A percentile compares a stretch with the other conserved stretches of the same genome.
Evolutionary conservation across 805 yeast genomes (phyloP).

Genomic region (Vanderwaltozyma yarrowii): DNA sequence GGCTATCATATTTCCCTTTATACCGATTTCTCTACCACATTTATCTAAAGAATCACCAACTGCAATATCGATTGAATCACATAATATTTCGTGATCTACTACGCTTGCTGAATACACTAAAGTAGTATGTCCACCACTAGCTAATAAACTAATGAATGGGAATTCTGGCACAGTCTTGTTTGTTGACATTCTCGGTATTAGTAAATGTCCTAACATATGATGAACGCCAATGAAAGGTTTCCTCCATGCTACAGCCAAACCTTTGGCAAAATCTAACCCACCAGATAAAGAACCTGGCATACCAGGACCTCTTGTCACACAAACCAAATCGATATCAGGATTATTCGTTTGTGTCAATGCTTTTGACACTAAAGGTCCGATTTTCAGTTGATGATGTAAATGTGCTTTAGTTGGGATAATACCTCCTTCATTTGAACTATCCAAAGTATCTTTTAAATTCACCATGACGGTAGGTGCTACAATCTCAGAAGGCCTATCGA

Average conservation of each 20-base stretch:
- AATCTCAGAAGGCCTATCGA: constrained; percentile 35
- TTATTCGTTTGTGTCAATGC: constrained; percentile 26
- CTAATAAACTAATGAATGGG: constrained; percentile 69
- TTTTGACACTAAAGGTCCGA: constrained; percentile 42
- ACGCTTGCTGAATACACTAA: constrained; percentile 57
- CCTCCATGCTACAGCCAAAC: constrained; percentile 67
- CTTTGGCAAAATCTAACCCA: constrained; percentile 78
- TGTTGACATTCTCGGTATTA: constrained; percentile 48
- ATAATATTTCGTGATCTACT: constrained; percentile 57
- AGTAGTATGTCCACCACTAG: constrained; percentile 94
- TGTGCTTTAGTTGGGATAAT: constrained; percentile 81
- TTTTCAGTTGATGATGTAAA: constrained; percentile 54
- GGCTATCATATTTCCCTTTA: constrained; percentile 78
- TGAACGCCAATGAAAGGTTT: constrained; percentile 82
- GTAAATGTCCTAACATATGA: constrained; percentile 90
- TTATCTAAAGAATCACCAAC: constrained; percentile 91
- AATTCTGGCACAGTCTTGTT: constrained; percentile 37
- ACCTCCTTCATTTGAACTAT: constrained; percentile 66
- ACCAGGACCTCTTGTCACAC: constrained; percentile 95
- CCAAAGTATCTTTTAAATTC: constrained; percentile 55
- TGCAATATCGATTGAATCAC: constrained; percentile 77
- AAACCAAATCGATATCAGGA: constrained; percentile 45
- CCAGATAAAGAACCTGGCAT: constrained; percentile 83
- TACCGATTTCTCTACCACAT: constrained; percentile 77
- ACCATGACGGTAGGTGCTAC: constrained; percentile 30